A percentile compares a stretch with the other conserved stretches of the same genome.
Conservation (phyloP, 1,284 basidiomycete genomes). For the Cryptococcus sp. region DNA sequence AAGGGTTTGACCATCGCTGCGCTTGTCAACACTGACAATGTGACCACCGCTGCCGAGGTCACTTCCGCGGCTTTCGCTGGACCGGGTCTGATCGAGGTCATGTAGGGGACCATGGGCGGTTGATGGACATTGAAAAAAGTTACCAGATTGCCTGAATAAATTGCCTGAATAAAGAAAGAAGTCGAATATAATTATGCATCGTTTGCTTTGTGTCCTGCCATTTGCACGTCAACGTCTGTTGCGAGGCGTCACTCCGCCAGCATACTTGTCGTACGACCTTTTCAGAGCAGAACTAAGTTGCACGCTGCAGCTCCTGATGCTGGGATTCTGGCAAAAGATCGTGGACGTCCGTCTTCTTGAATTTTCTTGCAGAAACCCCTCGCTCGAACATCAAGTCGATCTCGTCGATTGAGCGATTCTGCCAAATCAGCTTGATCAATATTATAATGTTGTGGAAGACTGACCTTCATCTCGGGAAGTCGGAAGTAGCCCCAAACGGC, state of each 20-base stretch:
- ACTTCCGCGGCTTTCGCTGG: slow-evolving; percentile 8
- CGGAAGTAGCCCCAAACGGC: slow-evolving; percentile 18
- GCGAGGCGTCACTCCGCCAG: too few relatives aligned
- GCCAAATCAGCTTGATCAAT: slow-evolving; percentile 48
- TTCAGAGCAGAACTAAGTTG: too few relatives aligned
- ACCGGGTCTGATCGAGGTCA: slow-evolving; percentile 7
- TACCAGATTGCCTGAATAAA: too few relatives aligned
- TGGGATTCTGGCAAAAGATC: too few relatives aligned
- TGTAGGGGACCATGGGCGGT: slow-evolving; percentile 1
- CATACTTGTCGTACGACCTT: too few relatives aligned
- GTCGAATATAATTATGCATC: too few relatives aligned
- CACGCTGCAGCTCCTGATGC: too few relatives aligned
- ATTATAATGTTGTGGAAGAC: slow-evolving; percentile 50
- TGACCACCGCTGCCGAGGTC: slow-evolving; percentile 8
- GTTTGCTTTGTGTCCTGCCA: too few relatives aligned
- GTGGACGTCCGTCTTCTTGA: slow-evolving; percentile 10
- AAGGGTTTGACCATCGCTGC: slow-evolving; percentile 8
- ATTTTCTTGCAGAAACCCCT: slow-evolving; percentile 20
- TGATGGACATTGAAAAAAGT: too few relatives aligned
- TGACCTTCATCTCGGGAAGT: slow-evolving; percentile 40
- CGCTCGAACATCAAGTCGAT: slow-evolving; percentile 47
- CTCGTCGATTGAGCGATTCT: slow-evolving; percentile 46
- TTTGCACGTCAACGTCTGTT: too few relatives aligned
- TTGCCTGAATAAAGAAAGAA: too few relatives aligned
- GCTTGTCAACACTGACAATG: slow-evolving; percentile 5